Base-by-base conservation (phyloP, 1,139 yeast species). In the Schizosaccharomyces versatilis region DNA sequence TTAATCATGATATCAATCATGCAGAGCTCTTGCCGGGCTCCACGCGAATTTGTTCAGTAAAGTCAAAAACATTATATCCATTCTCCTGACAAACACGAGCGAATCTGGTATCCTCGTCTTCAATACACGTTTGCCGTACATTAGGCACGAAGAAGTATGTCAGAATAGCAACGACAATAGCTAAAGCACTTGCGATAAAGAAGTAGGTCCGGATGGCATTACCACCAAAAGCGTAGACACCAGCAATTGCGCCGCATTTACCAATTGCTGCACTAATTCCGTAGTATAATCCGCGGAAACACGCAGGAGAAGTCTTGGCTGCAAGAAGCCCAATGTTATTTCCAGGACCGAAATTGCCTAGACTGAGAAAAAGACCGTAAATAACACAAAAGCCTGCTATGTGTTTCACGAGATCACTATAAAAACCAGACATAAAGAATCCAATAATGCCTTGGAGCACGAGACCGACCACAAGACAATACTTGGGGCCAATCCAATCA, bases 291-390 rank as follows among this genome's bases (percentile, higher is more conserved):
- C 96, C 96, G 70, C 96, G 79, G 56, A 86, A 76, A 36, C 94
- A 79, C 14, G 95, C 81, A 49, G 95, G 83, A 54, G 81, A 76
- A 38, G 94, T 81, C 69, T 86, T 86, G 47, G 95, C 76, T 36
- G 95, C 94, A 59, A 88, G 72, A 57, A 83, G 71, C 61, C 96
- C 96, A 66, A 83, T 81, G 68, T 84, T 84, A 68, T 86, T 85
- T 69, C 97, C 97, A 14, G 95, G 88, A 36, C 95, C 95, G 67
- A 86, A 83, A 68, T 88, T 96, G 62, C 97, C 97, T 53, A 84
- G 72, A 6, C 95, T 73, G 65, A 78, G 71, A 67, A 86, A 88
- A 60, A 88, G 77, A 70, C 96, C 97, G 65, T 81, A 86, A 19
- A 83, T 81, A 42, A 85, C 93, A 52, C 79, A 81, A 64, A 88